phyloP scores from a whole-genome alignment of 176 grass and related monocot genomes.

The Chrysopogon serrulatus region DNA sequence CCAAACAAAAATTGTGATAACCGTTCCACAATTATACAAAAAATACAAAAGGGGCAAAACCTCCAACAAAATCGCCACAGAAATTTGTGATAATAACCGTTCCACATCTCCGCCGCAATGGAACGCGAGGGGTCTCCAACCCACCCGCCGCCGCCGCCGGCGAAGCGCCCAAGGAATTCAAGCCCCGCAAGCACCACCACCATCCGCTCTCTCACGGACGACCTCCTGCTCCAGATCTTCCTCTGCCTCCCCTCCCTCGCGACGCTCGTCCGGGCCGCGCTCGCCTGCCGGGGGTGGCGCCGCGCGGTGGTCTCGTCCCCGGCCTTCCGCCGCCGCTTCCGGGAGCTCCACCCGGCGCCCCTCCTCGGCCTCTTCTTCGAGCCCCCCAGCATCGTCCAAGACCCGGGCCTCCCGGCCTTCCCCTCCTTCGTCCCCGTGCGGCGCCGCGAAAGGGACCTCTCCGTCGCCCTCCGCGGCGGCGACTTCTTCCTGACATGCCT shows the following conservation, averaged over 20 bases:
- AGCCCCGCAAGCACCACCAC: not conserved
- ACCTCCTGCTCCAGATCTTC: not conserved
- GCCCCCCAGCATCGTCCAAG: not conserved
- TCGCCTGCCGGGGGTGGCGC: constrained; percentile 21
- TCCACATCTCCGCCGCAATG: not conserved
- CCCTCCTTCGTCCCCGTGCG: constrained; percentile 8
- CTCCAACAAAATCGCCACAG: too few species aligned
- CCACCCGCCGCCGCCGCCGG: not conserved
- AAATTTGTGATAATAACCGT: not conserved
- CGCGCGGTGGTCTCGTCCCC: constrained; percentile 1
- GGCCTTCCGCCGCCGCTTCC: not conserved
- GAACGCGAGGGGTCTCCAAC: not conserved
- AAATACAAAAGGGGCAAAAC: too few species aligned
- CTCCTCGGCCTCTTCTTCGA: constrained; percentile 16
- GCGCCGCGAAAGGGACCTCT: not conserved
- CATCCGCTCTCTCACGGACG: not conserved
- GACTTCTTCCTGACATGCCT: constrained; percentile 26
- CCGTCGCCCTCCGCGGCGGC: constrained; percentile 1
- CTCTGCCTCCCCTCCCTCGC: constrained; percentile 6
- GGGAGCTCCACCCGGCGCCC: not conserved
- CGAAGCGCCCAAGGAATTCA: not conserved
- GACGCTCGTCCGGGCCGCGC: constrained; percentile 17
- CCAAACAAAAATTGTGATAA: too few species aligned
- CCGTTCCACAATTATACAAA: too few species aligned
- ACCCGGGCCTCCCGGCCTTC: not conserved